Base-by-base conservation (phyloP, 129 eudicot species). In the Flaveria brownii region DNA sequence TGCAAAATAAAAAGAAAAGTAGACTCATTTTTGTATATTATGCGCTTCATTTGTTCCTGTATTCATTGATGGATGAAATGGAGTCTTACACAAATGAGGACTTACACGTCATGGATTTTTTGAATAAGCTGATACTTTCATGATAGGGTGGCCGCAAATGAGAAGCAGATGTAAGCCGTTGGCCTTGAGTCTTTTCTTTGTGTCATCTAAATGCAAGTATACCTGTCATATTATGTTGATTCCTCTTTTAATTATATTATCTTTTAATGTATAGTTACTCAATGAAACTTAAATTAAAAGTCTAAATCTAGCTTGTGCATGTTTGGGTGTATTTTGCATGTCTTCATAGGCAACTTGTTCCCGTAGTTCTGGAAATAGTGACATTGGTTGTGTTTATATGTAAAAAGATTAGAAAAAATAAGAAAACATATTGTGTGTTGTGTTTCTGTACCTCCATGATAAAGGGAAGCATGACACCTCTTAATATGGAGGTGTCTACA, bases 161-260 rank as follows among this genome's bases (percentile, higher is more conserved):
- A 65, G 80, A 73, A 80, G 78, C 74, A 80, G 68, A 74, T 69
- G 74, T 80, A 66, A 67, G 52, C 62, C 51, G 61, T 67, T 64
- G 71, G 52, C 26, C 39, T 16, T 7, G 41, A 36, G 57, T 41
- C 23, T 11, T 16, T 6, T 28, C 42, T 28, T 55, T 28, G 64
- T 72, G 56, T 61, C 20, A 8, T 72, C 2, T n/a, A 71, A 11
- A 71, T 71, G 49, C 42, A 57, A 22, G 54, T 68, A 59, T 73
- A 43, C 23, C 54, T 73, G 42, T 49, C 68, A 73, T 41, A 20
- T 36, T 55, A 8, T 12, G 60, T 47, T 49, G 22, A 70, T 15
- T 23, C 59, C 15, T 25, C 61, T 70, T 70, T 26, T 15, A 26
- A 10, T 9, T 71, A 15, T 71, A 30, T 11, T 1, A 70, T 62